Percentiles rank a stretch among this genome's conserved stretches.
Evolutionary conservation across 2,329 filamentous ascomycete genomes (phyloP).

Genomic region (Drechslerella stenobrocha): DNA sequence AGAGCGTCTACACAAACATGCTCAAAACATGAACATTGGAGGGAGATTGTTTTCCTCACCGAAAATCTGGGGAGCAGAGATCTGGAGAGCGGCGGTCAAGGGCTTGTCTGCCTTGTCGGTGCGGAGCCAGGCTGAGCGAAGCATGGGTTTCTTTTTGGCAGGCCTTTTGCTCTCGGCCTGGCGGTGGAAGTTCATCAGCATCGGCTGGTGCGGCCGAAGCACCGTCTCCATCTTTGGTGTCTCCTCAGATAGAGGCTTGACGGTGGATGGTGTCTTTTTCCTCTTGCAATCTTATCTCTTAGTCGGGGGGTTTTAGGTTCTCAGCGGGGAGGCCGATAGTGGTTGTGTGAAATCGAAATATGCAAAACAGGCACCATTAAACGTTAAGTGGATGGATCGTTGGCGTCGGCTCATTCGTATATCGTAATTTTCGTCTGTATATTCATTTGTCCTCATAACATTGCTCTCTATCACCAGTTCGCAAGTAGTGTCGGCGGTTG

Average conservation of each 20-base stretch:
- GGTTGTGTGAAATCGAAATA: too few species aligned
- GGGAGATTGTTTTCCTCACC: constrained; percentile 9
- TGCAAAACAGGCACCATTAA: neutral
- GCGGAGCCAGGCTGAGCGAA: constrained; percentile 26
- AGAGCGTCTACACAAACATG: constrained; percentile 18
- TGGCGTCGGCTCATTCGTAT: neutral
- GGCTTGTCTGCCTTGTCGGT: constrained; percentile 11
- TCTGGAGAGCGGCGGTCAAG: neutral
- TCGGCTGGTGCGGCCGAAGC: constrained; percentile 21
- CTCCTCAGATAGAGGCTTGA: too few species aligned
- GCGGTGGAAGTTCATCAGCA: constrained; percentile 16
- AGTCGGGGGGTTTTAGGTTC: too few species aligned
- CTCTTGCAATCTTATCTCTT: neutral
- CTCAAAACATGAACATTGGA: constrained; percentile 19
- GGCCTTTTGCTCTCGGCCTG: constrained; percentile 2
- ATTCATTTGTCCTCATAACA: neutral
- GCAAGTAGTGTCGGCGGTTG: neutral
- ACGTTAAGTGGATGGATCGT: neutral
- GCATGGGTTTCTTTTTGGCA: constrained; percentile 19
- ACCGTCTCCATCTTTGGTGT: constrained; percentile 36
- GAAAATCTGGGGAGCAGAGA: constrained; percentile 10
- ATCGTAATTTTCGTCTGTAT: neutral
- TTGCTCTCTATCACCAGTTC: neutral
- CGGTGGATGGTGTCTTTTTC: neutral
- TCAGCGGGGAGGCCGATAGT: too few species aligned